phyloP scores from a whole-genome alignment of 768 basidiomycete species.

The Mycena rosella region DNA sequence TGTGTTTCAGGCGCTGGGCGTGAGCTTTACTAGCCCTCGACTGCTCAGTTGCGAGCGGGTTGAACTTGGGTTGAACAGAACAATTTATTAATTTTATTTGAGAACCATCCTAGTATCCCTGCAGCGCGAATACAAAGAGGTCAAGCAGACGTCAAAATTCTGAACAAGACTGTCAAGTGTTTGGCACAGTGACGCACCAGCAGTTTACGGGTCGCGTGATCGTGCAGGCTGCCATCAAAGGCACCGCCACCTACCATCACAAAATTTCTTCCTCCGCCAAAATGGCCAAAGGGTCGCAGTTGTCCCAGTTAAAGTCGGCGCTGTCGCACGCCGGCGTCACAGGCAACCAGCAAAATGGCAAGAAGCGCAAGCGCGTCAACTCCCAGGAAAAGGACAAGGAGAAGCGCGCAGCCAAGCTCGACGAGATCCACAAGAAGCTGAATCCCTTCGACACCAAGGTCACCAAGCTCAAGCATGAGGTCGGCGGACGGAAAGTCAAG shows the following conservation, averaged over 20 bases:
- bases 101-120: no score
- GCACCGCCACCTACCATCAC: slow-evolving; percentile 18
- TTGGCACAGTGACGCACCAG: no score
- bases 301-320: slow-evolving; percentile 90
- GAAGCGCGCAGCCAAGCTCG: slow-evolving; percentile 82
- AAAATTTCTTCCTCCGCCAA: slow-evolving; percentile 40
- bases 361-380: slow-evolving; percentile 77
- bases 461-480: slow-evolving; percentile 92
- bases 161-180: no score
- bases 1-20: no score
- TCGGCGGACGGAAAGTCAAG: slow-evolving; percentile 89
- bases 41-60: no score
- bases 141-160: no score
- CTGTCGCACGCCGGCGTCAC: slow-evolving; percentile 85
- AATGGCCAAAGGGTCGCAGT: slow-evolving; percentile 90
- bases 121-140: no score
- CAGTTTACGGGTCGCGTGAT: slow-evolving; percentile 31
- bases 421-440: slow-evolving; percentile 85
- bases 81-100: no score
- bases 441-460: slow-evolving; percentile 97
- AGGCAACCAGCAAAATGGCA: slow-evolving; percentile 65
- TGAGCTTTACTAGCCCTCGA: no score
- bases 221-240: no score
- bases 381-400: slow-evolving; percentile 83
- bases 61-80: no score